A percentile compares a stretch with the other conserved stretches of the same genome.
These are phyloP conservation scores for Aurinia saxatilis DNA, from an alignment of 345 rosid species.

Conservation along the genomic window DNA sequence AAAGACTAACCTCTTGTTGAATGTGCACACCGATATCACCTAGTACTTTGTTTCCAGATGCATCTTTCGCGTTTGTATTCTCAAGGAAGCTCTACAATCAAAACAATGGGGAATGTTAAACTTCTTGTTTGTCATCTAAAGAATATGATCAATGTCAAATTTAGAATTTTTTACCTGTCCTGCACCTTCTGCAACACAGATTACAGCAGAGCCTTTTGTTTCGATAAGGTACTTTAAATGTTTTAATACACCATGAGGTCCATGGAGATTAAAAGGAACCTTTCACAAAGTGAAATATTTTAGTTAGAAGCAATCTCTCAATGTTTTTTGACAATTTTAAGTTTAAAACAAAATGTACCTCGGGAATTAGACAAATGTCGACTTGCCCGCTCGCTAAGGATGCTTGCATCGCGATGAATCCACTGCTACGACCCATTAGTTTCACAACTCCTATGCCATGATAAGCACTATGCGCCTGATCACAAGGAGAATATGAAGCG, in stretches of 20 bases:
- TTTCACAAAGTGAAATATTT: not conserved
- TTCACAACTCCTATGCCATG: slow-evolving; percentile 81
- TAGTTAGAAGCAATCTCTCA: slow-evolving; percentile 1
- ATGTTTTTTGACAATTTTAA: not conserved
- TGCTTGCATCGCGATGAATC: slow-evolving; percentile 86
- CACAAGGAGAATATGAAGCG: not conserved
- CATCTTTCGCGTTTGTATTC: slow-evolving; percentile 76
- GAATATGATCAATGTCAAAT: not conserved
- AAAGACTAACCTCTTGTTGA: slow-evolving; percentile 72
- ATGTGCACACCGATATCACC: slow-evolving; percentile 73
- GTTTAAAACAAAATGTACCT: slow-evolving; percentile 36
- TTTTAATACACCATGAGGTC: slow-evolving; percentile 71
- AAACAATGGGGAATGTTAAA: not conserved
- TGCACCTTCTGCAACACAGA: slow-evolving; percentile 90
- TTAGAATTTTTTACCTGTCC: slow-evolving; percentile 51
- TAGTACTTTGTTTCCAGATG: slow-evolving; percentile 67
- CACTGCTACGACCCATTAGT: slow-evolving; percentile 90
- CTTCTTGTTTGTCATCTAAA: not conserved
- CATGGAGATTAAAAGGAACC: slow-evolving; percentile 70
- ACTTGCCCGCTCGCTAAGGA: slow-evolving; percentile 87
- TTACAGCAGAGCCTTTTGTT: slow-evolving; percentile 83
- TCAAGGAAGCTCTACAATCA: slow-evolving; percentile 52
- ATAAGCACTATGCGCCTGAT: slow-evolving; percentile 82
- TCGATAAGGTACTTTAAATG: slow-evolving; percentile 77
- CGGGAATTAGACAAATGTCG: slow-evolving; percentile 82